phyloP scores from a whole-genome alignment of 345 rosid genomes.

The Nephelium lappaceum region DNA sequence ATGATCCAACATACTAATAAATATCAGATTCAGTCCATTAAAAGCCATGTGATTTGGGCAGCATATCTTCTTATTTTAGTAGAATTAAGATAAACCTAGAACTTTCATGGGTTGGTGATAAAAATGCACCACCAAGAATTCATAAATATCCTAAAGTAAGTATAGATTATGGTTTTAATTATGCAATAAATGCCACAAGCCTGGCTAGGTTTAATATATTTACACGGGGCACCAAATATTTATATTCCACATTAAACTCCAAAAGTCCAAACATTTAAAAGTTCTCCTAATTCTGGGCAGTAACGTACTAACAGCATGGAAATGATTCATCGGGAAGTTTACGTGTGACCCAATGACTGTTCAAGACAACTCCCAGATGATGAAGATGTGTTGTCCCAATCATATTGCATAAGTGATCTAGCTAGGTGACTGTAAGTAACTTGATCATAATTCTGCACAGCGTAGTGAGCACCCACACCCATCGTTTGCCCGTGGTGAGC shows the following conservation, averaged over 20 bases:
- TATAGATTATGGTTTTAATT: neutral
- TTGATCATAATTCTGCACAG: neutral
- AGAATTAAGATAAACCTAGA: neutral
- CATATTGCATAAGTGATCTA: neutral
- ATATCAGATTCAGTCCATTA: neutral
- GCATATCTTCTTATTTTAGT: neutral
- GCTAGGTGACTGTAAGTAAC: neutral
- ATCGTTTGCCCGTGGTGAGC: neutral
- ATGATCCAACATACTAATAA: neutral
- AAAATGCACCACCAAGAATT: neutral
- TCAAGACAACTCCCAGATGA: neutral
- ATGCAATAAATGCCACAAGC: neutral
- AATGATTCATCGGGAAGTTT: neutral
- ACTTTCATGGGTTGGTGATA: conserved; percentile 3
- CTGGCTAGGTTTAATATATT: neutral
- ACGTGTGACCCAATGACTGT: neutral
- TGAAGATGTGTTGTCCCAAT: neutral
- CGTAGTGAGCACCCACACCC: neutral
- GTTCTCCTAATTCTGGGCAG: too few relatives aligned
- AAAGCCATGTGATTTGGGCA: neutral
- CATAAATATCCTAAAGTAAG: neutral
- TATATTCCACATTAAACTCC: neutral
- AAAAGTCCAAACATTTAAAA: too few relatives aligned
- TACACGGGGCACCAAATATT: neutral
- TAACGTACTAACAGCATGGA: neutral